phyloP scores from a whole-genome alignment of 1,284 basidiomycete genomes.

The Kalmanozyma brasiliensis region DNA sequence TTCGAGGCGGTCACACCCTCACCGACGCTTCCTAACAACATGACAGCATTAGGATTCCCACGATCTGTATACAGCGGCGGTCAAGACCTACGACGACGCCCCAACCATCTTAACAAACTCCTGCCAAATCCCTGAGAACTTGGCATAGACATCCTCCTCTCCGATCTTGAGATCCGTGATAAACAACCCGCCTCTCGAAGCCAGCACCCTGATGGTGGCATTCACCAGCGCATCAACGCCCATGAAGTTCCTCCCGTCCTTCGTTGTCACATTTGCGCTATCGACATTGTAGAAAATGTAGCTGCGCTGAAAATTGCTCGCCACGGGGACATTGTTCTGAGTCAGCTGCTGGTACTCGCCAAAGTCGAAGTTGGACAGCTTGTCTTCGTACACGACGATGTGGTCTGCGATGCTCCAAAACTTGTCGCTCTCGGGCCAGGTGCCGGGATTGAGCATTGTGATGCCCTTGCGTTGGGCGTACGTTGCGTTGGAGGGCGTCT shows the following conservation, averaged over 20 bases:
- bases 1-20: too few relatives aligned
- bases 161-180: conserved; percentile 20
- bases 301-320: conserved; percentile 8
- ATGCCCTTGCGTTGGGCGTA: conserved; percentile 4
- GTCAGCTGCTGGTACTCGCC: conserved; percentile 11
- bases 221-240: conserved; percentile 9
- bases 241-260: conserved; percentile 11
- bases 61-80: too few relatives aligned
- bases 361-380: conserved; percentile 29
- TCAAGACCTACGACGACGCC: too few relatives aligned
- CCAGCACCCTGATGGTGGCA: conserved; percentile 2
- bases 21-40: too few relatives aligned
- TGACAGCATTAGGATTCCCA: too few relatives aligned
- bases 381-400: conserved; percentile 27
- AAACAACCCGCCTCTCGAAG: conserved; percentile 15
- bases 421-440: conserved; percentile 13
- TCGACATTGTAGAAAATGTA: conserved; percentile 31
- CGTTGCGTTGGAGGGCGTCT: neutral
- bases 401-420: conserved; percentile 21
- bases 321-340: neutral
- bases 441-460: conserved; percentile 25
- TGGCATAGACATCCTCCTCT: conserved; percentile 15
- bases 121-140: conserved; percentile 21
- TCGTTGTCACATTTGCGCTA: conserved; percentile 5
- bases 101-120: conserved; percentile 14